These are phyloP conservation scores for Geranium incanum DNA, from an alignment of 441 rosid species.

Conservation along the genomic window DNA sequence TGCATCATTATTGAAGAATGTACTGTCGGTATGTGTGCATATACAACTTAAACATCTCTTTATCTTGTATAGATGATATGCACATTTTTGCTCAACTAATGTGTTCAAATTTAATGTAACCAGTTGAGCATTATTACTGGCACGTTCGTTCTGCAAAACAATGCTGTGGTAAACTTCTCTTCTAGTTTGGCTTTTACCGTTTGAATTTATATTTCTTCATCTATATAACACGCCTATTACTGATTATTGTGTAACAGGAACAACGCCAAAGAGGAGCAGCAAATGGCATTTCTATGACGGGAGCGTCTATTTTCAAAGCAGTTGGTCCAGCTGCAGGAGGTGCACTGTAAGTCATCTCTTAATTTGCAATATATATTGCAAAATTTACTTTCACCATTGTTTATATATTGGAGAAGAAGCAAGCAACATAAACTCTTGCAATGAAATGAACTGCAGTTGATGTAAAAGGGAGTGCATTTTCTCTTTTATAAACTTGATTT, in stretches of 20 bases:
- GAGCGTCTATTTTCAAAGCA: constrained; percentile 14
- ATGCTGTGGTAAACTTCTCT: not conserved
- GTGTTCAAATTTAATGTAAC: not conserved
- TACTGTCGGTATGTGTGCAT: not conserved
- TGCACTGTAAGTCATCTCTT: constrained; percentile 5
- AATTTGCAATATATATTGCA: constrained; percentile 26
- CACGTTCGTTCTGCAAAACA: constrained; percentile 2
- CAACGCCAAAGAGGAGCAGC: constrained; percentile 8
- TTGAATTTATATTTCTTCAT: not conserved
- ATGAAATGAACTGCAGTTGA: not conserved
- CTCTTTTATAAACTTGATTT: no score
- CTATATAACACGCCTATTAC: not conserved
- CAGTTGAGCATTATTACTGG: not conserved
- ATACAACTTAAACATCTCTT: no score
- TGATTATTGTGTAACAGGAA: not conserved
- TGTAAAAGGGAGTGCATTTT: no score
- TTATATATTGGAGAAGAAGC: not conserved
- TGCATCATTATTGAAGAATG: not conserved
- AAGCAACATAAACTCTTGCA: not conserved
- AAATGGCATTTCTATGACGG: constrained; percentile 8
- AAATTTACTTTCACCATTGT: not conserved
- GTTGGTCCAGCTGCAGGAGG: constrained; percentile 18
- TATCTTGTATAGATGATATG: no score
- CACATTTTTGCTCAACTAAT: no score
- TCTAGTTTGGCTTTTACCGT: no score